Evolutionary conservation across 2,329 filamentous ascomycete genomes (phyloP).

Genomic region (Xylogone sp.): DNA sequence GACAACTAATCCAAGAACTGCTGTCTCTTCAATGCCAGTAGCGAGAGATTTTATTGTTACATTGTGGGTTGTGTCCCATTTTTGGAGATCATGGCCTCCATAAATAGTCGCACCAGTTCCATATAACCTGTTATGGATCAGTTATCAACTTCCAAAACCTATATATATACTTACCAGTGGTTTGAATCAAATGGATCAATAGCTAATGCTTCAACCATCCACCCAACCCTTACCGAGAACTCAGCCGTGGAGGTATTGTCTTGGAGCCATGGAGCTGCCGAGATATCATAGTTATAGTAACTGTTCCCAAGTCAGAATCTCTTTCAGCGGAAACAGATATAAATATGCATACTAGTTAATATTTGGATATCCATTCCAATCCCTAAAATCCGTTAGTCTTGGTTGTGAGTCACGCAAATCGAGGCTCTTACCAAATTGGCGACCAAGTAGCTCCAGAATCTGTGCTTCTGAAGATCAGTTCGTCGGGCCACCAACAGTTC

Average conservation of each 20-base stretch:
- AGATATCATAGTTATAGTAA: constrained; percentile 17
- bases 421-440: constrained; percentile 22
- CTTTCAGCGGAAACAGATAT: neutral
- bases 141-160: neutral
- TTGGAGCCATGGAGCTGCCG: constrained; percentile 17
- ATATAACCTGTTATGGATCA: constrained; percentile 38
- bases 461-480: constrained; percentile 50
- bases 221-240: constrained; percentile 37
- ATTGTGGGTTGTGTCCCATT: constrained; percentile 8
- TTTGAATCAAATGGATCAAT: constrained; percentile 56
- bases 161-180: constrained; percentile 36
- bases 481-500: constrained; percentile 59
- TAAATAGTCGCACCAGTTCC: constrained; percentile 55
- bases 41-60: constrained; percentile 15
- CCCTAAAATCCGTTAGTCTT: constrained; percentile 4
- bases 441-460: constrained; percentile 44
- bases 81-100: constrained; percentile 33
- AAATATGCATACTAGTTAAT: neutral
- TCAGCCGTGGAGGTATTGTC: constrained; percentile 15
- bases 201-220: constrained; percentile 57
- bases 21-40: constrained; percentile 22
- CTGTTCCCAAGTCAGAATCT: neutral
- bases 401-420: neutral
- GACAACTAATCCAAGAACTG: constrained; percentile 14
- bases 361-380: constrained; percentile 8